Evolutionary conservation across 164 flowering plant species (phyloP), one percentile per base, ranked within the genome.

Genomic region (Kalanchoe fedtschenkoi): DNA sequence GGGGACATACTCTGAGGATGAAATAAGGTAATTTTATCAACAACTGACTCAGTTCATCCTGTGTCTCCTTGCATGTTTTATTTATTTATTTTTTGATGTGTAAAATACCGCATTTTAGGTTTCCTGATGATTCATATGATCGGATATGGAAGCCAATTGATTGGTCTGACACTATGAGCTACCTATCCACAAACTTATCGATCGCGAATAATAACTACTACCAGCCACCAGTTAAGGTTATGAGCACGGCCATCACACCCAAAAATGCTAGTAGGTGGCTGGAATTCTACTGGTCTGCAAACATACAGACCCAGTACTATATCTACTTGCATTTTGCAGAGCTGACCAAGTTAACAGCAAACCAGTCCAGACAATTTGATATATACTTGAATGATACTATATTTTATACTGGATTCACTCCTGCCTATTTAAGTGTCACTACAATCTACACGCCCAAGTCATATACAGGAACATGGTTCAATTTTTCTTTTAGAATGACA

Each of bases 241-340:
- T 78, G 77, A 33, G 39, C 22, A 77, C 78, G 0, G 76, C 80
- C 0, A 61, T 55, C 16, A 47, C 60, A 4, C 72, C 70, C 15
- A 29, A 9, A 17, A 64, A 71, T 26, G 32, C 1, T 22, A 68
- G 54, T n/a, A 34, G 24, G 2, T 26, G 68, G 28, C n/a, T 74
- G 42, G 17, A 28, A 5, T 10, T 75, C 28, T 28, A 22, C 11
- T 70, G 68, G 69, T 5, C 6, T 0, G 38, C 13, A 5, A 65
- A 69, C 43, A 15, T 63, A 2, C 26, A 59, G 16, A 13, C 24
- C 6, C 22, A 59, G 24, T 66, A 42, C 51, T 70, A 60, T 32
- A 19, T 72, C 1, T 75, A 65, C 68, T 8, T 75, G 56, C 73
- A 81, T 66, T 75, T 81, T 69, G 73, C 82, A 10, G 83, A 81